Evolutionary conservation across 2,329 filamentous ascomycete genomes (phyloP).

Genomic region (Cladobotryum mycophilum): DNA sequence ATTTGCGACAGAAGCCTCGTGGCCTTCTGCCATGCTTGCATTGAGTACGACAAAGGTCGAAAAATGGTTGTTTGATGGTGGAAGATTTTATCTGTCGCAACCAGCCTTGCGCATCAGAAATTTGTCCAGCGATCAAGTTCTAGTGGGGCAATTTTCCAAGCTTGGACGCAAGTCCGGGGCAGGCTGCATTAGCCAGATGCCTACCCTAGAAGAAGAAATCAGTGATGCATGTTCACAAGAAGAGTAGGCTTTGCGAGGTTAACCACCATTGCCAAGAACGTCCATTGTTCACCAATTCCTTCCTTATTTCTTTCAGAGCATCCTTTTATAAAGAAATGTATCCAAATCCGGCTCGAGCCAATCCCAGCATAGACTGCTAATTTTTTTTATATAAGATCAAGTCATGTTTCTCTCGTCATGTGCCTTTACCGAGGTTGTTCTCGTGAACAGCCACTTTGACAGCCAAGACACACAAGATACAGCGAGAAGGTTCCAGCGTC

Average conservation of each 20-base stretch:
- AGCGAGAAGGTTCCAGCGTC: background rate
- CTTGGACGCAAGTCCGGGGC: background rate
- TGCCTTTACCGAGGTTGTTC: too few species aligned
- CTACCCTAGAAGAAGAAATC: background rate
- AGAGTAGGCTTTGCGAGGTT: too few species aligned
- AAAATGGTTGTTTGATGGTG: background rate
- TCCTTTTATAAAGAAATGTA: too few species aligned
- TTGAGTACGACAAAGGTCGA: slow-evolving; percentile 14
- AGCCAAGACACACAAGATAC: background rate
- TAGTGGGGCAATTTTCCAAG: background rate
- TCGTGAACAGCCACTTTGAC: too few species aligned
- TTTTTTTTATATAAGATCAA: background rate
- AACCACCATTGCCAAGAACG: too few species aligned
- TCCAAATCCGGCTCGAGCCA: too few species aligned
- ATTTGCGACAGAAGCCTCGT: slow-evolving; percentile 24
- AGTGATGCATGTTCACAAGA: too few species aligned
- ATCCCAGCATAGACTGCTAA: too few species aligned
- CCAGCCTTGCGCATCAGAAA: slow-evolving; percentile 6
- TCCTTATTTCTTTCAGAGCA: too few species aligned
- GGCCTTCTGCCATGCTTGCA: slow-evolving; percentile 28
- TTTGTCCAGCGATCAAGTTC: slow-evolving; percentile 5
- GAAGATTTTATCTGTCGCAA: background rate
- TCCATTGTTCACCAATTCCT: too few species aligned
- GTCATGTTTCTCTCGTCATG: too few species aligned
- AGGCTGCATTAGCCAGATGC: background rate